Conservation (phyloP, 768 basidiomycete genomes). For the Stropharia rugosoannulata region DNA sequence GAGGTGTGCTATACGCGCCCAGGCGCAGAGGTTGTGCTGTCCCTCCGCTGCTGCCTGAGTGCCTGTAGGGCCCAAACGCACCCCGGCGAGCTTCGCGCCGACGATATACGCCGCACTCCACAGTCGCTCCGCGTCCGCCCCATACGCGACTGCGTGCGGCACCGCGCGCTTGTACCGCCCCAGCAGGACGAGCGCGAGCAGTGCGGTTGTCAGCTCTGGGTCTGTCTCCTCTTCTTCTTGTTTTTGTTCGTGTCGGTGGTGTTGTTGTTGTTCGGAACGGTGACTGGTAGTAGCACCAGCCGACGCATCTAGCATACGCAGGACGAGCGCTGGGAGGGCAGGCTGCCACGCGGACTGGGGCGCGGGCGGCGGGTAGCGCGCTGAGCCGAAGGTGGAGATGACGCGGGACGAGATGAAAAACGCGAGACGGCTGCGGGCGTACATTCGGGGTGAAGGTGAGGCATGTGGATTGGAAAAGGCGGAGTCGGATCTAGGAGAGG, state of each 20-base stretch:
- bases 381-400: too few relatives aligned
- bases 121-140: conserved; percentile 1
- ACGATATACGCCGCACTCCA: background rate
- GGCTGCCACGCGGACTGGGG: background rate
- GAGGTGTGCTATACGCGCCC: background rate
- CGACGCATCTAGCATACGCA: conserved; percentile 11
- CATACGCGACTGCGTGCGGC: conserved; percentile 4
- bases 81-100: background rate
- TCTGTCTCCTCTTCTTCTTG: too few relatives aligned
- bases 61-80: background rate
- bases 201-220: background rate
- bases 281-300: background rate
- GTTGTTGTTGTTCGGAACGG: too few relatives aligned
- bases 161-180: conserved; percentile 1
- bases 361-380: background rate
- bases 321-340: conserved; percentile 10
- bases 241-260: too few relatives aligned
- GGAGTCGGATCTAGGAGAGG: too few relatives aligned
- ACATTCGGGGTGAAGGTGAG: too few relatives aligned
- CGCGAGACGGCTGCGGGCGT: too few relatives aligned
- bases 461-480: too few relatives aligned
- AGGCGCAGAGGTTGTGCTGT: too few relatives aligned
- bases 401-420: too few relatives aligned
- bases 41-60: background rate
- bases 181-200: background rate